A percentile compares a stretch with the other conserved stretches of the same genome.
Evolutionary conservation across 768 basidiomycete genomes (phyloP).

Genomic region (Leccinum sublutescens): DNA sequence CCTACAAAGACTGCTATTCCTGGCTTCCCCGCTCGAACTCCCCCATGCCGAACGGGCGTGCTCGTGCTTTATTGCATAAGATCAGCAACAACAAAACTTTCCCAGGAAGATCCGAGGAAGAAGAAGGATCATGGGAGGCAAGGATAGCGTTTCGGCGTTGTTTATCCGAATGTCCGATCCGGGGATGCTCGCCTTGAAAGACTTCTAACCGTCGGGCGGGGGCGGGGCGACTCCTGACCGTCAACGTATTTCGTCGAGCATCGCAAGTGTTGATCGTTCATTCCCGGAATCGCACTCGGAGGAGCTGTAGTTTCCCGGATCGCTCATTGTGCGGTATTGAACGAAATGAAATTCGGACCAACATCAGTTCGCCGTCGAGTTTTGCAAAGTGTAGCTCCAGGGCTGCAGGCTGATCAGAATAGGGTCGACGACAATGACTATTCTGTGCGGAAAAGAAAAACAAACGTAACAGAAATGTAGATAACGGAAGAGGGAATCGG

Average conservation of each 20-base stretch:
- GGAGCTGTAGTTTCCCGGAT: slow-evolving; percentile 58
- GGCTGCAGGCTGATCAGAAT: slow-evolving; percentile 44
- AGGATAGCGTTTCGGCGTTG: background rate
- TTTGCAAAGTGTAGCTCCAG: background rate
- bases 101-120: slow-evolving; percentile 6
- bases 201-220: slow-evolving; percentile 75
- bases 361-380: slow-evolving; percentile 3
- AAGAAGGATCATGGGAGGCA: background rate
- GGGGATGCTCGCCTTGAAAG: slow-evolving; percentile 40
- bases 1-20: slow-evolving; percentile 71
- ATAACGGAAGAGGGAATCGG: background rate
- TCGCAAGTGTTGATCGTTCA: slow-evolving; percentile 72
- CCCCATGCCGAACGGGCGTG: slow-evolving; percentile 69
- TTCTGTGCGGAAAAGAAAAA: slow-evolving; percentile 38
- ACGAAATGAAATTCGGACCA: background rate
- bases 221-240: slow-evolving; percentile 41
- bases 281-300: slow-evolving; percentile 55
- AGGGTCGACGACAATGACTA: slow-evolving; percentile 79
- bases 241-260: slow-evolving; percentile 52
- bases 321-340: slow-evolving; percentile 56
- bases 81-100: background rate
- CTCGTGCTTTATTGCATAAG: slow-evolving; percentile 1
- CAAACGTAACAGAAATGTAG: slow-evolving; percentile 9
- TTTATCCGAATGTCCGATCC: background rate
- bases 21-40: slow-evolving; percentile 60